A percentile compares a stretch with the other conserved stretches of the same genome.
Conservation (phyloP, 495 filamentous ascomycete species). For the Neurospora sublineolata region DNA sequence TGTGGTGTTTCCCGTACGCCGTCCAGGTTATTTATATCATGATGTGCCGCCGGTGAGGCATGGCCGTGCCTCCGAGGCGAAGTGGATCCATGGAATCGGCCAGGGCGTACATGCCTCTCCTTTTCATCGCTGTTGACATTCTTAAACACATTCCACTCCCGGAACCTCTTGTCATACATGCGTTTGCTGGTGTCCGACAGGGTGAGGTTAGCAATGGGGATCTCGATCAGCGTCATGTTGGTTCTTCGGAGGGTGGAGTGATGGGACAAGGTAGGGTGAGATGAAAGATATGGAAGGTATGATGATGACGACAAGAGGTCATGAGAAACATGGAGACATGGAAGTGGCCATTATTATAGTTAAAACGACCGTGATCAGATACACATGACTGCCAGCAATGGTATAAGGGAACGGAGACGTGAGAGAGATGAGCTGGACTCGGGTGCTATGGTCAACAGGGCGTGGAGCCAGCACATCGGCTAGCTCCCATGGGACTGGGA, state of each 20-base stretch:
- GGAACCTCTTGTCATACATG: slow-evolving; percentile 26
- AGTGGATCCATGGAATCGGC: background rate
- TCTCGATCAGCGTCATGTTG: slow-evolving; percentile 16
- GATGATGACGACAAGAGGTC: background rate
- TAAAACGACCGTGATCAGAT: background rate
- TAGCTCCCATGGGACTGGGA: background rate
- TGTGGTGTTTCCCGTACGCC: slow-evolving; percentile 4
- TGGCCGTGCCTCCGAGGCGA: slow-evolving; percentile 5
- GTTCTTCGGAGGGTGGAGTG: background rate
- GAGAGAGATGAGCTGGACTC: background rate
- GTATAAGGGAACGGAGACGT: background rate
- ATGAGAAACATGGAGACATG: background rate
- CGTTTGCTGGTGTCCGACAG: slow-evolving; percentile 17
- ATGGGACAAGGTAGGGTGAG: background rate
- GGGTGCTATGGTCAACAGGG: background rate
- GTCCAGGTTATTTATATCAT: slow-evolving; percentile 14
- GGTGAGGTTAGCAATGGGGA: slow-evolving; percentile 3
- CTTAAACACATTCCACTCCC: slow-evolving; percentile 25
- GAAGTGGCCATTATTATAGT: background rate
- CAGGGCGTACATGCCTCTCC: background rate
- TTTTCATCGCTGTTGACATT: slow-evolving; percentile 23
- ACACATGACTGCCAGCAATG: background rate
- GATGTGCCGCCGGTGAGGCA: slow-evolving; percentile 2
- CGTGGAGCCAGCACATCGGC: background rate
- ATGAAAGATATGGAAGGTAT: background rate